Conservation (phyloP, 2,329 filamentous ascomycete genomes). For the Claviceps digitariae region DNA sequence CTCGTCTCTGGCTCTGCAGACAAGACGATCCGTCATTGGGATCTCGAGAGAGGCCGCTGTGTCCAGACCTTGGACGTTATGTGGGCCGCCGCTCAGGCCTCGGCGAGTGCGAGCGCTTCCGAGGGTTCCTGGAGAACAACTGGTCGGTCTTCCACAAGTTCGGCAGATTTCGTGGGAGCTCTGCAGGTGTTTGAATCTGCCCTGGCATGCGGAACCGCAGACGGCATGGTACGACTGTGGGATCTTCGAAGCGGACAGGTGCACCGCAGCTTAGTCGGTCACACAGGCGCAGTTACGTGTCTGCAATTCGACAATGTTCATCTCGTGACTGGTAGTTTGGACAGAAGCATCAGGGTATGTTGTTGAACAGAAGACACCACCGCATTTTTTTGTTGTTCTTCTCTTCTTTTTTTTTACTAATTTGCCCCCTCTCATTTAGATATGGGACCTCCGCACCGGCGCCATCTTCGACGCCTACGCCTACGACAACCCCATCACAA, state of each 20-base stretch:
- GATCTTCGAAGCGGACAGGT: slow-evolving; percentile 93
- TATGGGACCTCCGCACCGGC: slow-evolving; percentile 95
- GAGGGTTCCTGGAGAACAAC: slow-evolving; percentile 61
- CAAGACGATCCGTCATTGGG: slow-evolving; percentile 96
- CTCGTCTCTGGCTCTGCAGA: slow-evolving; percentile 92
- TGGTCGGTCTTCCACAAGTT: slow-evolving; percentile 44
- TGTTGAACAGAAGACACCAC: not conserved
- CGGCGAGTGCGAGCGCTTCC: slow-evolving; percentile 49
- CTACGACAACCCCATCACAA: slow-evolving; percentile 81
- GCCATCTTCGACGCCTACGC: slow-evolving; percentile 93
- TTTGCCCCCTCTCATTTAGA: slow-evolving; percentile 38
- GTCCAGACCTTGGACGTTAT: slow-evolving; percentile 95
- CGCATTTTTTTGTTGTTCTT: too few relatives aligned
- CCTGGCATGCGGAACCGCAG: slow-evolving; percentile 87
- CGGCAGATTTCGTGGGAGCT: slow-evolving; percentile 86
- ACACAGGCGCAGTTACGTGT: slow-evolving; percentile 87
- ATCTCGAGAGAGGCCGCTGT: slow-evolving; percentile 91
- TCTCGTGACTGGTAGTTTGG: slow-evolving; percentile 81
- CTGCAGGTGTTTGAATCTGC: slow-evolving; percentile 94
- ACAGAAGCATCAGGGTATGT: slow-evolving; percentile 87
- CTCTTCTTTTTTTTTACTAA: too few relatives aligned
- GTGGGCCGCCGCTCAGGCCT: slow-evolving; percentile 91
- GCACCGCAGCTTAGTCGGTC: slow-evolving; percentile 88
- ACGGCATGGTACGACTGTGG: slow-evolving; percentile 95
- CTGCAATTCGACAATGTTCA: slow-evolving; percentile 95